Evolutionary conservation across 176 grass and related monocot genomes (phyloP), one percentile per base, ranked within the genome.

Genomic region (Triticum monococcum): DNA sequence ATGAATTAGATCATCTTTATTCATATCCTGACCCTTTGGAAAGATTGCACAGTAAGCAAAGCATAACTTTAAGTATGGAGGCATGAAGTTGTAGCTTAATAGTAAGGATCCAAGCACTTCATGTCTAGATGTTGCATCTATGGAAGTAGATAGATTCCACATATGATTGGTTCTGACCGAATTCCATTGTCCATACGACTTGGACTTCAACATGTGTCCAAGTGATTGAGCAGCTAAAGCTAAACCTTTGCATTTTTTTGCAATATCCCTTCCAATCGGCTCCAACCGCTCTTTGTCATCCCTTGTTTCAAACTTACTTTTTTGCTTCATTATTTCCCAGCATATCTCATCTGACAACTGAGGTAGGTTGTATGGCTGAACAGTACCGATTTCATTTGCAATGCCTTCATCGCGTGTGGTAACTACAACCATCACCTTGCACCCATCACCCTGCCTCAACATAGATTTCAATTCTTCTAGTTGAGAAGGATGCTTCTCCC

Each of bases 11-110:
- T 85, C 46, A 20, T 83, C 11, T 64, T 82, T 83, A 31, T 28
- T 4, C 20, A 90, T 68, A 1, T 52, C 7, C 1, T 7, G 20
- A 10, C 69, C 77, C 69, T 87, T 83, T 24, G 35, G 50, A 37
- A 78, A 78, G 12, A 79, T 63, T n/a, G 71, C 83, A 25, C 78
- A 86, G 10, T 86, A 86, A 12, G 75, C 46, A 46, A 90, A 87
- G 7, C 72, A 87, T 59, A 78, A 9, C 33, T 61, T 81, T 11
- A 86, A 24, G 13, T 36, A 2, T 18, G 11, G 12, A 1, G 10
- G 38, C 88, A 89, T 89, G 2, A 35, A 2, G 0, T 32, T 12
- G 67, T 54, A 81, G 7, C 64, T 81, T 52, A 81, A 54, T 5
- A 7, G 5, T 18, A 68, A 46, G 1, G 25, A 81, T 16, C 40